Conservation (phyloP, 305 asterid genomes). For the Andrographis paniculata region DNA sequence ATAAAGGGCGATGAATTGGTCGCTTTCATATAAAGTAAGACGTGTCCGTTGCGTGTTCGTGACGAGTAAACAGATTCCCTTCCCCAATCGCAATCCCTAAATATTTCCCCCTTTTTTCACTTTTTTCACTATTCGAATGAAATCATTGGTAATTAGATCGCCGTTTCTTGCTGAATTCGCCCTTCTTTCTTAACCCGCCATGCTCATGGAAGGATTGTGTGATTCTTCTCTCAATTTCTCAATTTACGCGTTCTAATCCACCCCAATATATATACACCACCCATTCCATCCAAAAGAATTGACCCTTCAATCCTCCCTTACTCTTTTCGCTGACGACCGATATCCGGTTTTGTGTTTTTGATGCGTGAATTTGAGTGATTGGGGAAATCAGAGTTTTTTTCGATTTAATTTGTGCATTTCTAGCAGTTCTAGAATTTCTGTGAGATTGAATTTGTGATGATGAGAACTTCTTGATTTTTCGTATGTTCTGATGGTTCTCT, state of each 20-base stretch:
- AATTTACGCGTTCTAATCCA: slow-evolving; percentile 44
- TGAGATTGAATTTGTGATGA: no score
- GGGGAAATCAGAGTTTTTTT: no score
- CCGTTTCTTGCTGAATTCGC: slow-evolving; percentile 9
- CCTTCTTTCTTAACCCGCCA: slow-evolving; percentile 13
- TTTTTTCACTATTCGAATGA: slow-evolving; percentile 8
- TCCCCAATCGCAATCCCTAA: slow-evolving; percentile 11
- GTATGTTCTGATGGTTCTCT: no score
- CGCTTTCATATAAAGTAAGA: slow-evolving; percentile 6
- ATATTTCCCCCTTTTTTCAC: not conserved
- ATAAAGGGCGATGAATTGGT: not conserved
- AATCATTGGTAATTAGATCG: slow-evolving; percentile 4
- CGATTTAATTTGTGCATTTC: no score
- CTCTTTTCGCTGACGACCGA: no score
- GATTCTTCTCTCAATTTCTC: slow-evolving; percentile 22
- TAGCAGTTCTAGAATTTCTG: no score
- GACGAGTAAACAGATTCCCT: slow-evolving; percentile 19
- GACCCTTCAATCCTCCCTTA: no score
- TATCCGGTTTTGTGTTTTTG: no score
- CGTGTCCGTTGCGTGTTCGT: slow-evolving; percentile 29
- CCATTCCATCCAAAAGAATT: no score
- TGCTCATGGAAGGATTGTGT: slow-evolving; percentile 13
- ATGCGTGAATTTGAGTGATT: no score
- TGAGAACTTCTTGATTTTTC: no score
- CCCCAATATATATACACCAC: slow-evolving; percentile 35